Base-by-base conservation (phyloP, 164 flowering plant species). In the Annona squamosa region DNA sequence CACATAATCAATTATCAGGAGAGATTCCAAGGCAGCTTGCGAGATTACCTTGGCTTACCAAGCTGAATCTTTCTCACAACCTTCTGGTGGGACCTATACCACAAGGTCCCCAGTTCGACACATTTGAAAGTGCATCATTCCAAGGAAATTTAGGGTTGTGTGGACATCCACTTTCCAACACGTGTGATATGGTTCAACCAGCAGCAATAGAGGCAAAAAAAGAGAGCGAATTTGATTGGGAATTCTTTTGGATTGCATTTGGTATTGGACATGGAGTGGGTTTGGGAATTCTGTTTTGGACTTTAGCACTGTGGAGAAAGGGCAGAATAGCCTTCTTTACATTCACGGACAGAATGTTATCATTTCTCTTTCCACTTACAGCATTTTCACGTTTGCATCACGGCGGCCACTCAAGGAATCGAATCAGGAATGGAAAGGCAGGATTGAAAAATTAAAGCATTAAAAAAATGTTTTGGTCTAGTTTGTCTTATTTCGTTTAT, bases 21-120 rank as follows among this genome's bases (percentile, higher is more conserved):
- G 12, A 45, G 0, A 72, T 72, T 7, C 67, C 74, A 0, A 6
- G 48, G 19, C 37, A 63, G 47, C 26, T 72, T 9, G 3, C 41
- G 3, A 17, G 43, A 12, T 48, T 72, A 3, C 62, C 67, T 43
- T 72, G 62, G 10, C 68, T 72, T 63, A 45, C 44, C 43, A 67
- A 44, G 12, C 63, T 72, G n/a, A 72, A 72, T 2, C 74, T 72
- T 13, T 72, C 74, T 17, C 37, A 7, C 3, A 72, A 72, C 41
- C 10, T 45, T 16, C 73, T 71, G 13, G 0, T 9, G 3, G 73
- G 73, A 45, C 62, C 10, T n/a, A 71, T 71, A 71, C 73, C 73
- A 57, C 47, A 71, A 19, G 17, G 66, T 42, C 10, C n/a, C 3
- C 73, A 71, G 57, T 63, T 71, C 17, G 5, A 4, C 26, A 70